Base-by-base conservation (phyloP, 129 eudicot species). In the Flaveria trinervia region DNA sequence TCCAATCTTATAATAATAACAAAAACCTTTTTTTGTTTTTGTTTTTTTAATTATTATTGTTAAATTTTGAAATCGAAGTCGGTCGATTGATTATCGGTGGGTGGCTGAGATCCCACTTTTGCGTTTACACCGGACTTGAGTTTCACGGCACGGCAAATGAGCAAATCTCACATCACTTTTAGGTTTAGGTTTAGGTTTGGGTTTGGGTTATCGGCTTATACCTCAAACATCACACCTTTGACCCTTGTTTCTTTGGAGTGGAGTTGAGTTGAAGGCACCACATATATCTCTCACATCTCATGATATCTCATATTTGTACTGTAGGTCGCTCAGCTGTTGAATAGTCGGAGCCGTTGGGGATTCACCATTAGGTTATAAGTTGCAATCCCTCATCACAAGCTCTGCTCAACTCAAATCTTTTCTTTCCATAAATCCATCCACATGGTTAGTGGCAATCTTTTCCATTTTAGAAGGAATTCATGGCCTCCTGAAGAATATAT, bases 401-500 rank as follows among this genome's bases (percentile, higher is more conserved):
- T 33, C 39, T 30, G n/a, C n/a, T n/a, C n/a, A n/a, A n/a, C n/a
- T n/a, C n/a, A n/a, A n/a, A n/a, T n/a, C n/a, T n/a, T n/a, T n/a
- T 50, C n/a, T 14, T 13, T 50, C n/a, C 55, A 14, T 14, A 39
- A 44, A 54, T 72, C n/a, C 59, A 81, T 18, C 66, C 80, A 85
- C 50, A 90, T 94, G 98, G 93, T 91, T 77, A 83, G 84, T 65
- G 93, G 88, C 60, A 89, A 82, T 75, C 70, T 94, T 54, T 94
- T 94, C 66, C 97, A 91, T 65, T 74, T 67, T 81, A 91, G 85
- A 76, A 91, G 80, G 88, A 84, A 80, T 86, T 85, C 98, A 43
- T 93, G 98, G 98, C 97, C 98, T 25, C 92, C 97, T 12, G 87
- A 89, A 65, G 98, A 93, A 76, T 93, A 93, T 70, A 77, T 93